Evolutionary conservation across 2,329 filamentous ascomycete species (phyloP).

Genomic region (Ophiocordyceps australis): DNA sequence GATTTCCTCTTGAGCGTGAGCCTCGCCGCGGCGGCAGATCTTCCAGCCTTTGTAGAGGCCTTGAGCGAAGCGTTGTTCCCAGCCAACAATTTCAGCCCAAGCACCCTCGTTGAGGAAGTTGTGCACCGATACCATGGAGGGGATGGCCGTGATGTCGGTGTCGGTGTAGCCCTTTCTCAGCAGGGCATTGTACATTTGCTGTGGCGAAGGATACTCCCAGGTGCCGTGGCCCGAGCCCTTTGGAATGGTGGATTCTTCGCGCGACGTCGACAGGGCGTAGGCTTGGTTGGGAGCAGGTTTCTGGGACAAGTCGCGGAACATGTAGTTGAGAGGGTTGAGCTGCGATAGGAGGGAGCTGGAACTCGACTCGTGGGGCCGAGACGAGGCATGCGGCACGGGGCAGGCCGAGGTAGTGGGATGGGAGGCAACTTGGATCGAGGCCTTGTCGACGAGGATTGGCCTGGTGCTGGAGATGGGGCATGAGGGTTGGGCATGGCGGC

Average conservation of each 20-base stretch:
- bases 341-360: slow-evolving; percentile 31
- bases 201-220: slow-evolving; percentile 96
- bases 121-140: slow-evolving; percentile 94
- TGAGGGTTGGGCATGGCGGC: slow-evolving; percentile 16
- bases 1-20: slow-evolving; percentile 28
- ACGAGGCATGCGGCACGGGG: slow-evolving; percentile 28
- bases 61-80: slow-evolving; percentile 71
- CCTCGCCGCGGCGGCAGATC: slow-evolving; percentile 56
- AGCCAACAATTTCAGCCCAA: slow-evolving; percentile 86
- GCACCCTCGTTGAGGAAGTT: slow-evolving; percentile 97
- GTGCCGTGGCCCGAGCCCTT: slow-evolving; percentile 59
- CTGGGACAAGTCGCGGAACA: slow-evolving; percentile 79
- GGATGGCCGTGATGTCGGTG: slow-evolving; percentile 81
- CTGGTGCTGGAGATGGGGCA: too few species aligned
- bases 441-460: too few species aligned
- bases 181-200: slow-evolving; percentile 99
- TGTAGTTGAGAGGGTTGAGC: slow-evolving; percentile 71
- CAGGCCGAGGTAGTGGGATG: slow-evolving; percentile 17
- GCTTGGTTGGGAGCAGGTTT: slow-evolving; percentile 56
- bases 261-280: slow-evolving; percentile 55
- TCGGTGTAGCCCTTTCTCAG: slow-evolving; percentile 90
- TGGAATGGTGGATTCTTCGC: slow-evolving; percentile 83
- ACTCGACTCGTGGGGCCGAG: slow-evolving; percentile 11
- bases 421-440: too few species aligned
- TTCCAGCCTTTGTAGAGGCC: slow-evolving; percentile 59